Conservation (phyloP, 169 alveolate species). For the Plasmodium adleri region DNA sequence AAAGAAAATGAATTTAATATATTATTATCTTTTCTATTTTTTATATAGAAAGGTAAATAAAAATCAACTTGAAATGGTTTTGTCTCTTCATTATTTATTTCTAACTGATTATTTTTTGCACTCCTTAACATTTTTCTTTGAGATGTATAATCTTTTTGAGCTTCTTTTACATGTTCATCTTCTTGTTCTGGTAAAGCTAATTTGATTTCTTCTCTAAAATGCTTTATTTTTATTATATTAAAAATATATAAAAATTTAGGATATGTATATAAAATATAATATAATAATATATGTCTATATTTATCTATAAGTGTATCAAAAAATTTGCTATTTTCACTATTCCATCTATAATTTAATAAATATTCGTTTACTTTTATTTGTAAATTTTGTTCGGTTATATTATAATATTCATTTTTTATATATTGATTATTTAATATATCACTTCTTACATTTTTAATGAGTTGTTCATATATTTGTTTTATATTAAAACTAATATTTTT, state of each 20-base stretch:
- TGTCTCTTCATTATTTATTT: conserved; percentile 3
- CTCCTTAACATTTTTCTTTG: conserved; percentile 45
- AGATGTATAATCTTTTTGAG: conserved; percentile 56
- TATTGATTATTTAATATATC: conserved; percentile 26
- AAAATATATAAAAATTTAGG: conserved; percentile 67
- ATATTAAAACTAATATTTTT: conserved; percentile 44
- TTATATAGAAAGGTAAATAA: conserved; percentile 38
- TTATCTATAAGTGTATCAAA: conserved; percentile 28
- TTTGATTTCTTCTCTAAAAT: conserved; percentile 50
- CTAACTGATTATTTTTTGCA: conserved; percentile 22
- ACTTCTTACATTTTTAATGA: conserved; percentile 14
- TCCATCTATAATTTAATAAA: conserved; percentile 69
- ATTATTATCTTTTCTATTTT: conserved; percentile 19
- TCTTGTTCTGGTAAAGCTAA: conserved; percentile 22
- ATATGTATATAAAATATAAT: conserved; percentile 55
- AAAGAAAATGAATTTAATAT: conserved; percentile 41
- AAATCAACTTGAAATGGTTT: conserved; percentile 3
- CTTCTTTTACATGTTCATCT: conserved; percentile 51
- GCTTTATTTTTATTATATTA: conserved; percentile 39
- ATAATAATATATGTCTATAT: conserved; percentile 63
- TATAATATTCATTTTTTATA: conserved; percentile 9
- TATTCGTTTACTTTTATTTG: conserved; percentile 31
- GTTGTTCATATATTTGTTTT: conserved; percentile 33
- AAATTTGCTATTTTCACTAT: conserved; percentile 27
- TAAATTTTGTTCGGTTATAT: conserved; percentile 15